Percentiles rank a stretch among this genome's conserved stretches.
These are phyloP conservation scores for Pisolithus microcarpus DNA, from an alignment of 768 basidiomycete genomes.

Conservation along the genomic window DNA sequence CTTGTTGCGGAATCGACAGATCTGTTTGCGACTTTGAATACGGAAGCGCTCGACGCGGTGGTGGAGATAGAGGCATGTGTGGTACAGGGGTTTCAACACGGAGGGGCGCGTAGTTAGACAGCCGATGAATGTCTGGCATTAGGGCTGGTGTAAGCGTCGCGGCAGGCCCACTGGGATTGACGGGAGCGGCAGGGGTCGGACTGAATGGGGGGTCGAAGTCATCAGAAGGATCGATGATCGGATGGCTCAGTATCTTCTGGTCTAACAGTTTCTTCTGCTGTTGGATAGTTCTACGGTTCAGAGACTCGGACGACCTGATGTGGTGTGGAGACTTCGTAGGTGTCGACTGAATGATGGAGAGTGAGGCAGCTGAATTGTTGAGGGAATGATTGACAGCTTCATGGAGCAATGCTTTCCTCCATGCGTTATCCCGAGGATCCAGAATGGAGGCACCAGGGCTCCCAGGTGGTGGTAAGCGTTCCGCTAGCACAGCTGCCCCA, in stretches of 20 bases:
- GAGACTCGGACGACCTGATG: conserved; percentile 17
- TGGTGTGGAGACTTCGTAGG: conserved; percentile 25
- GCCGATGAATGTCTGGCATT: conserved; percentile 28
- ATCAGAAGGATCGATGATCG: conserved; percentile 29
- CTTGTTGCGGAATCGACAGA: conserved; percentile 23
- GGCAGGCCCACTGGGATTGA: conserved; percentile 8
- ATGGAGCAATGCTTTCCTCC: conserved; percentile 70
- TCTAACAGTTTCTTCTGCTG: conserved; percentile 28
- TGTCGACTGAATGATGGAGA: conserved; percentile 28
- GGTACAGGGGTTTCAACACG: conserved; percentile 65
- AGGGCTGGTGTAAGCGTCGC: conserved; percentile 14
- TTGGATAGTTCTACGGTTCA: conserved; percentile 11
- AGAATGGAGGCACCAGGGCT: conserved; percentile 55
- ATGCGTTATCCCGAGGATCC: conserved; percentile 53
- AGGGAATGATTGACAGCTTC: conserved; percentile 77
- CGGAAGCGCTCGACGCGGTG: conserved; percentile 46
- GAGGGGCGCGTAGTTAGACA: conserved; percentile 39
- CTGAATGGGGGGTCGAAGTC: conserved; percentile 23
- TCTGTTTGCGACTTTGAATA: conserved; percentile 57
- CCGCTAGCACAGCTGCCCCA: conserved; percentile 69
- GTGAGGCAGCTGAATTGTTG: conserved; percentile 39
- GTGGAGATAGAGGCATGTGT: conserved; percentile 56
- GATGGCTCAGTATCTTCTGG: conserved; percentile 39
- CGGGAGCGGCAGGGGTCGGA: conserved; percentile 3
- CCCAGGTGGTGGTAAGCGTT: conserved; percentile 57